Base-by-base conservation (phyloP, 2,329 filamentous ascomycete genomes). In the Hypoxylon sp. region DNA sequence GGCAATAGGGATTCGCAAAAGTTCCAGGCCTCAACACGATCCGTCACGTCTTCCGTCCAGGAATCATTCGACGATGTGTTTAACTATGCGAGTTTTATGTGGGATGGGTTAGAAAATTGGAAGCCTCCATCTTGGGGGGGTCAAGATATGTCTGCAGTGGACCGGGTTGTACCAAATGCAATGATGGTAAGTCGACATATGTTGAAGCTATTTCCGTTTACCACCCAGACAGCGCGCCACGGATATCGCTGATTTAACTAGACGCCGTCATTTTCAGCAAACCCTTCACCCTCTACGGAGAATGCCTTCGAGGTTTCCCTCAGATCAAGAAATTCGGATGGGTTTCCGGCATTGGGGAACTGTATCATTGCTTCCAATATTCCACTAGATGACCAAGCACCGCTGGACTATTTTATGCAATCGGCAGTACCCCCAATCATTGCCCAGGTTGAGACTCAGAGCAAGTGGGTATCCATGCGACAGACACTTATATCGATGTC, bases 401-500 rank as follows among this genome's bases (percentile, higher is more conserved):
- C 86, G 1, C 78, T 86, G 66, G 82, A 85, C 47, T 85, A 84
- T 59, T 87, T 87, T 62, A 75, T 81, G 17, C 80, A 79, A 44
- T 82, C 84, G 2, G 80, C 84, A 15, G 82, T 83, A n/a, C 84
- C 85, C 5, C 85, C 84, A 0, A 86, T 87, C 29, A 79, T 87
- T 3, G 82, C 83, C 17, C 83, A 86, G 52, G 82, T 87, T 0
- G 86, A 87, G 69, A 84, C 83, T 6, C 82, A 84, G 59, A 84
- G 83, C 69, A 84, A 82, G 56, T 87, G 85, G 85, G 77, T 82
- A 2, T 79, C 81, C 0, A 85, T 85, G 70, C 79, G 85, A 4
- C 82, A 84, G 50, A 78, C 83, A 31, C 80, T 87, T 17, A 79
- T 84, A 0, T 78, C 81, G 1, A 85, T 87, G 81, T 81, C 84